Evolutionary conservation across 495 filamentous ascomycete genomes (phyloP).

Genomic region (Penicillium odoratum): DNA sequence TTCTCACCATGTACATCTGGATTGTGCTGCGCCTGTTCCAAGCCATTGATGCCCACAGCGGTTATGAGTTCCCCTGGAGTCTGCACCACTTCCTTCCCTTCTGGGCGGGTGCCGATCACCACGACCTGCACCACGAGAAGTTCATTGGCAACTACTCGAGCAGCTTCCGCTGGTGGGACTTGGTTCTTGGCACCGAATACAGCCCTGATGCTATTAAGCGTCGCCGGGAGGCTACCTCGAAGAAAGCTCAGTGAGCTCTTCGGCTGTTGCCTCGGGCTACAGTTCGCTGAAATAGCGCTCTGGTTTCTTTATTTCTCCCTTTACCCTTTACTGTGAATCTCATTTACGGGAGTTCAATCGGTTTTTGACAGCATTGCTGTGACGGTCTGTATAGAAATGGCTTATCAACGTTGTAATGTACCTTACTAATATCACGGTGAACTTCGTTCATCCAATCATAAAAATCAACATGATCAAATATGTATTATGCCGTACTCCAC

Average conservation of each 20-base stretch:
- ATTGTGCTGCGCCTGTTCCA: conserved; percentile 92
- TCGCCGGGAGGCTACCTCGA: conserved; percentile 59
- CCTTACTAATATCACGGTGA: conserved; percentile 9
- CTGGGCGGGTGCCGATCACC: conserved; percentile 97
- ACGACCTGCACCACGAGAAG: conserved; percentile 93
- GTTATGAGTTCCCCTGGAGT: conserved; percentile 97
- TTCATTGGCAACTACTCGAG: conserved; percentile 98
- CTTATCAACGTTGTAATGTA: conserved; percentile 11
- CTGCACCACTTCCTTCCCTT: conserved; percentile 94
- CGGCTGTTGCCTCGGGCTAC: neutral
- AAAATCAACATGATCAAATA: neutral
- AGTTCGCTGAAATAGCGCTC: neutral
- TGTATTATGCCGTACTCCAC: neutral
- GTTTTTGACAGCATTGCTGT: neutral
- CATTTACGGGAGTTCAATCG: neutral
- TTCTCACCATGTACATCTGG: conserved; percentile 97
- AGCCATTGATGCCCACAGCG: conserved; percentile 95
- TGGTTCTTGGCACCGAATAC: conserved; percentile 87
- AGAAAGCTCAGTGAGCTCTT: conserved; percentile 47
- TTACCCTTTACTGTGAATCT: neutral
- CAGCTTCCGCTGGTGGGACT: conserved; percentile 99
- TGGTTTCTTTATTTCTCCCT: neutral
- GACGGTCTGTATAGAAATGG: conserved; percentile 1
- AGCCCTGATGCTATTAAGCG: conserved; percentile 82
- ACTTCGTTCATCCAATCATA: neutral